A percentile compares a stretch with the other conserved stretches of the same genome.
Conservation (phyloP, 2,329 filamentous ascomycete species). For the Phialophora expanda region DNA sequence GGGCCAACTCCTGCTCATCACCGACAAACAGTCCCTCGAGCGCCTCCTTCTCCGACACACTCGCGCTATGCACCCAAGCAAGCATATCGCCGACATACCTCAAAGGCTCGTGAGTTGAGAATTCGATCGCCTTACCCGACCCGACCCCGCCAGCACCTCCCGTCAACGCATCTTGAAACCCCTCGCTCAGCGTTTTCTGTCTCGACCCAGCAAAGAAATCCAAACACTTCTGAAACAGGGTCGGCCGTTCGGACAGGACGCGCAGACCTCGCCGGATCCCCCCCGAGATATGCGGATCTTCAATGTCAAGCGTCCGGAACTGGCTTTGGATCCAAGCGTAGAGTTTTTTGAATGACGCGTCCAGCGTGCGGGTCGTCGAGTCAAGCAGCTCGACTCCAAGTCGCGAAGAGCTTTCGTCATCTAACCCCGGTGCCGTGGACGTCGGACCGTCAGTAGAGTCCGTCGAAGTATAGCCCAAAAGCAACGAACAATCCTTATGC, state of each 20-base stretch:
- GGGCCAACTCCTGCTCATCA: constrained; percentile 85
- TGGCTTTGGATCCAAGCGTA: constrained; percentile 95
- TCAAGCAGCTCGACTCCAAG: constrained; percentile 91
- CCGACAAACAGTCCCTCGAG: constrained; percentile 89
- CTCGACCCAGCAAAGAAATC: constrained; percentile 91
- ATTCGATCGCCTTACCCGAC: constrained; percentile 82
- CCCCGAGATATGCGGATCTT: constrained; percentile 88
- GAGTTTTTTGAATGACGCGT: constrained; percentile 90
- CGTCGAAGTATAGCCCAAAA: constrained; percentile 89
- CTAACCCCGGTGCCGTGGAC: not conserved
- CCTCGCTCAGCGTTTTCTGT: constrained; percentile 82
- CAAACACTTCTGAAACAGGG: constrained; percentile 89
- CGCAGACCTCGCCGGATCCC: constrained; percentile 82
- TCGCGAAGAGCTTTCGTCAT: constrained; percentile 66
- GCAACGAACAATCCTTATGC: constrained; percentile 82
- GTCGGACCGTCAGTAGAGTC: constrained; percentile 40
- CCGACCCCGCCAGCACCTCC: constrained; percentile 65
- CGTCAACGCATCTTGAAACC: constrained; percentile 86
- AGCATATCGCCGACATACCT: constrained; percentile 97
- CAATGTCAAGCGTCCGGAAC: constrained; percentile 88
- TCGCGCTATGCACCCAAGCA: constrained; percentile 92
- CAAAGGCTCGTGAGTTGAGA: constrained; percentile 87
- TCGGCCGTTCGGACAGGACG: constrained; percentile 85
- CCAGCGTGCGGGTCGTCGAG: constrained; percentile 82
- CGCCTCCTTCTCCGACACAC: constrained; percentile 91